Conservation (phyloP, 257 asterid species). For the Nicotiana paniculata region DNA sequence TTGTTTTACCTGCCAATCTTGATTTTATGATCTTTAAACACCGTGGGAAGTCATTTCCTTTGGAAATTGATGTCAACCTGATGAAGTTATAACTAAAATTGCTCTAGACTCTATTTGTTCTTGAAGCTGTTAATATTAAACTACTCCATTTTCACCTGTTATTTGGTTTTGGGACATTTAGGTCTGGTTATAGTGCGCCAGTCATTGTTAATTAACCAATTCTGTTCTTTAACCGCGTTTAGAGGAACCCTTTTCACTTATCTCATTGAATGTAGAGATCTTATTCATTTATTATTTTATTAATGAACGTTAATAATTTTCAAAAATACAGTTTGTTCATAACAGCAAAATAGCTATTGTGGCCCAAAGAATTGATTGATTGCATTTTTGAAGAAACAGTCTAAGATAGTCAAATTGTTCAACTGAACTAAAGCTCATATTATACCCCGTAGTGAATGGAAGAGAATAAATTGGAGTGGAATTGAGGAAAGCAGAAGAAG, state of each 20-base stretch:
- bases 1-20: constrained; percentile 60
- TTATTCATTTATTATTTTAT: too few species aligned
- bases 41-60: constrained; percentile 72
- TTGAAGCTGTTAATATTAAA: too few species aligned
- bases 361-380: not conserved
- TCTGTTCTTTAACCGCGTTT: too few species aligned
- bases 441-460: not conserved
- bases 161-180: too few species aligned
- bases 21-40: constrained; percentile 90
- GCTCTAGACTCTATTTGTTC: too few species aligned
- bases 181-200: too few species aligned
- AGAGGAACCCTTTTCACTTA: too few species aligned
- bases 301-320: too few species aligned
- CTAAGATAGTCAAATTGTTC: not conserved
- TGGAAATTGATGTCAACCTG: constrained; percentile 38
- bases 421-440: not conserved
- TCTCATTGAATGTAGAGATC: too few species aligned
- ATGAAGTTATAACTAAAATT: constrained; percentile 27
- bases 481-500: not conserved
- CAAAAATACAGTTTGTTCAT: too few species aligned
- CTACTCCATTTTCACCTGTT: too few species aligned
- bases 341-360: not conserved
- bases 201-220: too few species aligned
- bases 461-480: not conserved
- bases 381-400: not conserved